A percentile compares a stretch with the other conserved stretches of the same genome.
phyloP scores from a whole-genome alignment of 768 basidiomycete genomes.

The Hebeloma cylindrosporum region DNA sequence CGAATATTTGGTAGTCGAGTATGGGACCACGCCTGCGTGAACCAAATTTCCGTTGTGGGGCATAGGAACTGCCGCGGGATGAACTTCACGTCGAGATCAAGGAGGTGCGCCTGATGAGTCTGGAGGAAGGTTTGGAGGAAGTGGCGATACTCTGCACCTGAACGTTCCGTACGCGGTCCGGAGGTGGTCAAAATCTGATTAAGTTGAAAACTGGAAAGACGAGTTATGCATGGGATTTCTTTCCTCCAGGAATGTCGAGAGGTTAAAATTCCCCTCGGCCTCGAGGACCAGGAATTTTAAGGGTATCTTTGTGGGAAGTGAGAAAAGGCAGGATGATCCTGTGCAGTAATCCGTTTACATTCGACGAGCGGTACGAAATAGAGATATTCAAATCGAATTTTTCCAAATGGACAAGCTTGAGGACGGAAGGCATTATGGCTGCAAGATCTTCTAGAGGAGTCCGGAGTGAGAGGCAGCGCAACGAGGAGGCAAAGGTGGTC shows the following conservation, averaged over 20 bases:
- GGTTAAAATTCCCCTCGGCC: background rate
- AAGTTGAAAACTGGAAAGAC: background rate
- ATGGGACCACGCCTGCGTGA: background rate
- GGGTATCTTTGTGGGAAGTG: background rate
- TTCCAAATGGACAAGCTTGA: constrained; percentile 3
- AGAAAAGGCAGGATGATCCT: constrained; percentile 2
- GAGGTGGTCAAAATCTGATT: background rate
- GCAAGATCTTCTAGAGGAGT: constrained; percentile 5
- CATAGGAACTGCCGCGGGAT: background rate
- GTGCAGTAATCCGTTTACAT: background rate
- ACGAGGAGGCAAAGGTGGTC: constrained; percentile 1
- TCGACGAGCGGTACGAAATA: background rate
- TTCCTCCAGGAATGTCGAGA: background rate
- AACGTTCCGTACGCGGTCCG: background rate
- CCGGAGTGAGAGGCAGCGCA: background rate
- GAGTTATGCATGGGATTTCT: constrained; percentile 1
- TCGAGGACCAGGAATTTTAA: background rate
- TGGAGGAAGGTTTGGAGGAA: constrained; percentile 1
- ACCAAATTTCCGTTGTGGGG: background rate
- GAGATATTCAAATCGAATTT: background rate
- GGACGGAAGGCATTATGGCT: background rate
- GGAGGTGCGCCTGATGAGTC: constrained; percentile 4
- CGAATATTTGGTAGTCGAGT: background rate
- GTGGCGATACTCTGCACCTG: background rate
- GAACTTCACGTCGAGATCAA: background rate